A percentile compares a stretch with the other conserved stretches of the same genome.
Conservation (phyloP, 306 rosid species). For the Geum urbanum region DNA sequence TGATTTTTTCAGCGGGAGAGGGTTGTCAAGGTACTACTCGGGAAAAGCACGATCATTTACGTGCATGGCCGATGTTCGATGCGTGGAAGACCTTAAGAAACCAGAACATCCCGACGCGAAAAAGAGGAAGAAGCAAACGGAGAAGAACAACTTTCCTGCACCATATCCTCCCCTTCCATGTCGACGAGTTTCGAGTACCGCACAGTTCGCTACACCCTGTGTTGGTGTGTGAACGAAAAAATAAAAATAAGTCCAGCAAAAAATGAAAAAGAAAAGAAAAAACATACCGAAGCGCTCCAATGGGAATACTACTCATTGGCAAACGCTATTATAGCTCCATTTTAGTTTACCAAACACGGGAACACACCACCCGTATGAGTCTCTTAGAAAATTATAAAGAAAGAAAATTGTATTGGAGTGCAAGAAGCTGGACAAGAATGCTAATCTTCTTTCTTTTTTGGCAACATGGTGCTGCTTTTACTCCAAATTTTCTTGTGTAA, state of each 20-base stretch:
- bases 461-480: not conserved
- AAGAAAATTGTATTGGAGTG: not conserved
- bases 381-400: not conserved
- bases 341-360: not conserved
- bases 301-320: not conserved
- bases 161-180: constrained; percentile 38
- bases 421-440: not conserved
- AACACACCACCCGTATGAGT: not conserved
- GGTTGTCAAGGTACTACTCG: constrained; percentile 69
- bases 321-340: not conserved
- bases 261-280: not conserved
- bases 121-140: constrained; percentile 60
- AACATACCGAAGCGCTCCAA: not conserved
- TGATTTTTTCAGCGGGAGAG: constrained; percentile 44
- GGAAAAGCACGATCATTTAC: constrained; percentile 84
- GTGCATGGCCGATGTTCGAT: constrained; percentile 62
- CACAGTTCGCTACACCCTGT: constrained; percentile 44
- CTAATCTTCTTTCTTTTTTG: not conserved
- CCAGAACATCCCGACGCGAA: constrained; percentile 48
- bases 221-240: constrained; percentile 45
- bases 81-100: constrained; percentile 71
- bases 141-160: constrained; percentile 29
- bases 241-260: not conserved
- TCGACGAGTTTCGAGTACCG: constrained; percentile 48
- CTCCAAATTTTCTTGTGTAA: not conserved